A percentile compares a stretch with the other conserved stretches of the same genome.
Conservation (phyloP, 768 basidiomycete genomes). For the Rhodotorula kratochvilovae region DNA sequence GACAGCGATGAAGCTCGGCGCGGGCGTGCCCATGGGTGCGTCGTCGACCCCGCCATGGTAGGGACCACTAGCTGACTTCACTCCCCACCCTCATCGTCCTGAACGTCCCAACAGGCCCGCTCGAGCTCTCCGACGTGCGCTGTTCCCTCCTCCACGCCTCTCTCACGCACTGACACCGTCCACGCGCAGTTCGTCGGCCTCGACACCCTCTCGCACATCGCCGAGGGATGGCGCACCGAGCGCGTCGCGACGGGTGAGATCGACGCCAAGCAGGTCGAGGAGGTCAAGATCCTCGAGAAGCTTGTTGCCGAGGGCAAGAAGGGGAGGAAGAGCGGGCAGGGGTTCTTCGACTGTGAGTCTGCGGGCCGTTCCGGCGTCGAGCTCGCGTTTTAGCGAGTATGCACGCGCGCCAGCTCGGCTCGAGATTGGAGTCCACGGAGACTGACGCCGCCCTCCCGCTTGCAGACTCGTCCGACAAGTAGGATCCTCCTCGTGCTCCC, state of each 20-base stretch:
- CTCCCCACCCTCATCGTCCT: neutral
- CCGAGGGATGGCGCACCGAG: slow-evolving; percentile 49
- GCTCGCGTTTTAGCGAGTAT: neutral
- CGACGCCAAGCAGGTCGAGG: slow-evolving; percentile 45
- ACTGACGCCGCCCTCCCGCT: too few relatives aligned
- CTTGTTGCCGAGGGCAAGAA: slow-evolving; percentile 49
- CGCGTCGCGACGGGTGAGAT: slow-evolving; percentile 46
- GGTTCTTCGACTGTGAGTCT: slow-evolving; percentile 48
- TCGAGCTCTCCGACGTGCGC: slow-evolving; percentile 41
- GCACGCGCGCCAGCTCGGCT: too few relatives aligned
- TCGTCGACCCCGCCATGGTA: neutral
- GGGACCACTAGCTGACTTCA: neutral
- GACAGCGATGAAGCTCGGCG: slow-evolving; percentile 54
- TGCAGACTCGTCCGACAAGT: neutral
- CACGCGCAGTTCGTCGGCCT: slow-evolving; percentile 50
- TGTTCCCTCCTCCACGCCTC: neutral
- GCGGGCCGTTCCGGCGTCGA: neutral
- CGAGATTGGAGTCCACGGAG: too few relatives aligned
- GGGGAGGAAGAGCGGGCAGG: slow-evolving; percentile 51
- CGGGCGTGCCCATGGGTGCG: slow-evolving; percentile 43
- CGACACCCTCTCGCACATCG: slow-evolving; percentile 47
- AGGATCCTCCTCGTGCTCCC: neutral
- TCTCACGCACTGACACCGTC: neutral
- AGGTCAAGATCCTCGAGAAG: slow-evolving; percentile 47
- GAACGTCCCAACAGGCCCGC: slow-evolving; percentile 46